These are phyloP conservation scores for Colletotrichum godetiae DNA, from an alignment of 2,329 filamentous ascomycete genomes.

Conservation along the genomic window DNA sequence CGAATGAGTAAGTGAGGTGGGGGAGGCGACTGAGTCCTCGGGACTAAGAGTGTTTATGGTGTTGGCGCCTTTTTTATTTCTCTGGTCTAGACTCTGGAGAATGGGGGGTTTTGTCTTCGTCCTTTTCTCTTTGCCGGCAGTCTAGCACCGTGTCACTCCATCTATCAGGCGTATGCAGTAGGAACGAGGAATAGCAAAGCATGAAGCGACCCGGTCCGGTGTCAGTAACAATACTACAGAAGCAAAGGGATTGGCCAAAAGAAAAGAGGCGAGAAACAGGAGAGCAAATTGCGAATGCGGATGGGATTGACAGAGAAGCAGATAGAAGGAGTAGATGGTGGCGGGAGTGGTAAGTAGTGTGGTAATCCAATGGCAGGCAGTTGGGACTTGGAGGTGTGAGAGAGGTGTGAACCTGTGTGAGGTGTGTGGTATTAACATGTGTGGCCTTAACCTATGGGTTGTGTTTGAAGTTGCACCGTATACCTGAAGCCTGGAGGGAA, in stretches of 20 bases:
- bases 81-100: neutral
- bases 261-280: slow-evolving; percentile 10
- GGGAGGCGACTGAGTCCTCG: slow-evolving; percentile 12
- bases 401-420: neutral
- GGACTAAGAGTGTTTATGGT: slow-evolving; percentile 2
- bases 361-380: neutral
- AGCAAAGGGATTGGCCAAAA: neutral
- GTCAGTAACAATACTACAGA: neutral
- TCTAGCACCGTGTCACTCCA: neutral
- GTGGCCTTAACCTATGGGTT: neutral
- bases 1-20: slow-evolving; percentile 25
- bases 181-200: neutral
- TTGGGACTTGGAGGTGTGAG: neutral
- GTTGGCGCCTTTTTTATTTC: slow-evolving; percentile 1
- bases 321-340: neutral
- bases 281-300: slow-evolving; percentile 31
- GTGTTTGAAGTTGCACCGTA: neutral
- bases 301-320: slow-evolving; percentile 9
- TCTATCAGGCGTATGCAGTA: neutral
- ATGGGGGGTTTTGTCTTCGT: neutral
- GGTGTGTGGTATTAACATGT: neutral
- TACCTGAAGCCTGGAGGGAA: neutral
- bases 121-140: neutral
- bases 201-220: neutral
- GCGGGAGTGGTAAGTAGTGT: neutral